Base-by-base conservation (phyloP, 2,329 filamentous ascomycete genomes). In the Penicillium olsonii region DNA sequence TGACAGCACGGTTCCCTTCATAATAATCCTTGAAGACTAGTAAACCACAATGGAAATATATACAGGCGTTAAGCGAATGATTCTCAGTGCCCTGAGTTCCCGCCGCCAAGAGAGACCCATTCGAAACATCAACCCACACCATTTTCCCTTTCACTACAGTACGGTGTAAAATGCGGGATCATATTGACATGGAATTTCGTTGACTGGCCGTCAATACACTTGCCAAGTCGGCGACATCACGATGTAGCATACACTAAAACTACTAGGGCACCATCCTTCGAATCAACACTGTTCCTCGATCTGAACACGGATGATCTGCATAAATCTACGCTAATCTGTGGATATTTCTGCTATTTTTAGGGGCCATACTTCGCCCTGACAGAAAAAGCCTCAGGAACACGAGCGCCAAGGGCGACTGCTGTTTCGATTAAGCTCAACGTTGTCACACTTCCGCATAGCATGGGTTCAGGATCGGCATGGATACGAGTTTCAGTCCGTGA, bases 301-400 rank as follows among this genome's bases (percentile, higher is more conserved):
- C 20, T 22, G 12, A 40, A 45, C 44, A 40, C 41, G 35, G 46
- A 20, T 24, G 42, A 45, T 45, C 27, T 45, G 24, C 47, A 49
- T 14, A 26, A 14, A 27, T 37, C n/a, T 6, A 40, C 17, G 27
- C 42, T 43, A 37, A 43, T 31, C 12, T 31, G 39, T 18, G 33
- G 18, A 18, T 27, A 33, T 11, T n/a, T 24, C 24, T 37, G 5
- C 45, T 49, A 45, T 49, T 40, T 49, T 49, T 49, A 45, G 42
- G 42, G 20, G 35, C n/a, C 42, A 34, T 17, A 9, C 17, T 33
- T 12, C 27, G 27, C 47, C 22, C 29, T 49, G 29, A 35, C n/a
- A 40, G 37, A 17, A 10, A 39, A 34, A 10, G 12, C 41, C 22
- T 29, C 46, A 49, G 41, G 27, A 35, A 49, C 41, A 49, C 35